Evolutionary conservation across 148 eudicot species (phyloP).

Genomic region (Spergularia bocconei): DNA sequence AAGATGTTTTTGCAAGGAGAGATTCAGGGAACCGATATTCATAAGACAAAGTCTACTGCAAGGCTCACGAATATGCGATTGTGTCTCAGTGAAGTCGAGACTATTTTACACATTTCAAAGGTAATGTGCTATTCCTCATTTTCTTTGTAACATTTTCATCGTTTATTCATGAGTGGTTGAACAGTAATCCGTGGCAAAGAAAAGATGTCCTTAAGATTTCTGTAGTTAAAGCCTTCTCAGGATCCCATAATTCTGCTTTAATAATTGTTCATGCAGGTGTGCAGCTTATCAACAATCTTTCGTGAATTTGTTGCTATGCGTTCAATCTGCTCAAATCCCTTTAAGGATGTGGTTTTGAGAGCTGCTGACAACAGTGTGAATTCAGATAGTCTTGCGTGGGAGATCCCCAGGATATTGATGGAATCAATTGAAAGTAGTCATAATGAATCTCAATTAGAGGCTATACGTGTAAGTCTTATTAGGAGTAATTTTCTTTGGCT

Average conservation of each 20-base stretch:
- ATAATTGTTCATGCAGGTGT: slow-evolving; percentile 43
- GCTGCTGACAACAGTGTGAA: slow-evolving; percentile 53
- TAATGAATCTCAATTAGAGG: slow-evolving; percentile 79
- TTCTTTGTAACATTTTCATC: neutral
- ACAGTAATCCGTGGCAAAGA: neutral
- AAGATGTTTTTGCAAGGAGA: slow-evolving; percentile 69
- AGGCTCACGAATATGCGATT: slow-evolving; percentile 60
- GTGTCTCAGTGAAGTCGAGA: slow-evolving; percentile 36
- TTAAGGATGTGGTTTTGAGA: slow-evolving; percentile 73
- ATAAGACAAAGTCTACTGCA: slow-evolving; percentile 36
- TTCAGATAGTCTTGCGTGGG: slow-evolving; percentile 68
- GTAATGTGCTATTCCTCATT: slow-evolving; percentile 31
- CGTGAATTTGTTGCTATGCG: slow-evolving; percentile 90
- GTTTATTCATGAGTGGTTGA: too few relatives aligned
- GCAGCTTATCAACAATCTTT: slow-evolving; percentile 92
- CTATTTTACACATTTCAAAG: slow-evolving; percentile 43
- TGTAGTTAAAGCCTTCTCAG: neutral
- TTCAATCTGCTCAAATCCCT: slow-evolving; percentile 71
- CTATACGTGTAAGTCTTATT: slow-evolving; percentile 66
- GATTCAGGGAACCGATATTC: slow-evolving; percentile 39
- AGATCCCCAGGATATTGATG: slow-evolving; percentile 62
- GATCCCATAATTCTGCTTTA: neutral
- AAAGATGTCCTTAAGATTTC: neutral
- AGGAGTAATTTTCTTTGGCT: neutral
- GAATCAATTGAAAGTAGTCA: slow-evolving; percentile 79